phyloP scores from a whole-genome alignment of 441 rosid genomes.

The Mallotus repandus region DNA sequence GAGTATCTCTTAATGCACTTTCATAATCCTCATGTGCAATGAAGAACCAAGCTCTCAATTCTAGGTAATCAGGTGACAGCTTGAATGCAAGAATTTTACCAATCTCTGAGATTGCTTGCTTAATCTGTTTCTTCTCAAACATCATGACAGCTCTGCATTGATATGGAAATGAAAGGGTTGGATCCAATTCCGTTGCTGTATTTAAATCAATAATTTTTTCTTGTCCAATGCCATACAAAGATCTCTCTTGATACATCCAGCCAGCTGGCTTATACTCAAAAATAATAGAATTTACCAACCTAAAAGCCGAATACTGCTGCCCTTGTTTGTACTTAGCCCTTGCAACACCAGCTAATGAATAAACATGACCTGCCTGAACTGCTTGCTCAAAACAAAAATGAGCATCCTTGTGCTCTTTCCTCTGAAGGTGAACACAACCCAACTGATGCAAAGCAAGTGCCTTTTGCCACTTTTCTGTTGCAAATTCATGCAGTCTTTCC shows the following conservation, averaged over 20 bases:
- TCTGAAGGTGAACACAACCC: slow-evolving; percentile 80
- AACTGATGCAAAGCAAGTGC: slow-evolving; percentile 78
- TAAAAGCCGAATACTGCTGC: slow-evolving; percentile 82
- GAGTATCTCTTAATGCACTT: slow-evolving; percentile 72
- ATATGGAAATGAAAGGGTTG: slow-evolving; percentile 85
- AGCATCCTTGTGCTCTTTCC: slow-evolving; percentile 85
- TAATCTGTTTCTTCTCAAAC: slow-evolving; percentile 61
- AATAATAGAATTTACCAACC: slow-evolving; percentile 72
- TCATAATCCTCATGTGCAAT: slow-evolving; percentile 79
- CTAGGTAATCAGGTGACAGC: slow-evolving; percentile 81
- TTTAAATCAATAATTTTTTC: slow-evolving; percentile 76
- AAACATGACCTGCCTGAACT: slow-evolving; percentile 68
- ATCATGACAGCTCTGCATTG: slow-evolving; percentile 67
- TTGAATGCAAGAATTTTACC: slow-evolving; percentile 67
- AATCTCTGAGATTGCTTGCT: slow-evolving; percentile 67
- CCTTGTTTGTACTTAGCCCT: slow-evolving; percentile 87
- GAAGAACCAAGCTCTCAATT: slow-evolving; percentile 88
- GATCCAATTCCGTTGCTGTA: slow-evolving; percentile 78
- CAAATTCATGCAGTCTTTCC: slow-evolving; percentile 74
- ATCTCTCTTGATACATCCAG: slow-evolving; percentile 96
- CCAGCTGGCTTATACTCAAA: slow-evolving; percentile 64
- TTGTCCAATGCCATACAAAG: slow-evolving; percentile 70
- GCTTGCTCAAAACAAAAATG: slow-evolving; percentile 73
- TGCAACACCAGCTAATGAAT: slow-evolving; percentile 79
- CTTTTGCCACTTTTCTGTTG: slow-evolving; percentile 73